Evolutionary conservation across 1,284 basidiomycete genomes (phyloP).

Genomic region (Sphaerobolus stellatus): DNA sequence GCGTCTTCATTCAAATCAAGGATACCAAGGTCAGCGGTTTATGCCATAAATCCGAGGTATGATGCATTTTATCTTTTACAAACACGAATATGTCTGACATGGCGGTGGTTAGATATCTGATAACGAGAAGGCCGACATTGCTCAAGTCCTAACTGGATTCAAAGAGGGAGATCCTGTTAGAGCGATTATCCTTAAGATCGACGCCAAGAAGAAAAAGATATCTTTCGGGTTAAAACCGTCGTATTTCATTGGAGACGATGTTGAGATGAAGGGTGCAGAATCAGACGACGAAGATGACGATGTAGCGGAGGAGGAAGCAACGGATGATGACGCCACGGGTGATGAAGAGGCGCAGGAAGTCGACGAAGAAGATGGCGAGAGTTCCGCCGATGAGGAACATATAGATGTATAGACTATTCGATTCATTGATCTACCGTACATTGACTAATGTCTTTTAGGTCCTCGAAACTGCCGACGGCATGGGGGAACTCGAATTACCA

Average conservation of each 20-base stretch:
- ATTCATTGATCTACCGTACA: not conserved
- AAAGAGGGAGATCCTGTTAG: conserved; percentile 85
- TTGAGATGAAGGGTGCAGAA: conserved; percentile 35
- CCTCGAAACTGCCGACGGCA: conserved; percentile 1
- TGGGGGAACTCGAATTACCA: not conserved
- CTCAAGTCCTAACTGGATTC: conserved; percentile 79
- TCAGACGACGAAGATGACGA: conserved; percentile 32
- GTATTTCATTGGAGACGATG: conserved; percentile 68
- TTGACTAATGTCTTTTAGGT: conserved; percentile 1
- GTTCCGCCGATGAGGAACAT: conserved; percentile 4
- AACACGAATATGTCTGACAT: conserved; percentile 7
- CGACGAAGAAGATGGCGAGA: conserved; percentile 24
- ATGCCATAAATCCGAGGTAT: conserved; percentile 90
- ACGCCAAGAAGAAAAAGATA: conserved; percentile 74
- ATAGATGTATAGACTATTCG: no score
- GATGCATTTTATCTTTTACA: conserved; percentile 1
- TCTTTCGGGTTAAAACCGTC: conserved; percentile 90
- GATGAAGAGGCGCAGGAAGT: conserved; percentile 24
- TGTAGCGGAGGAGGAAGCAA: conserved; percentile 29
- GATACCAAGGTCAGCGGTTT: conserved; percentile 84
- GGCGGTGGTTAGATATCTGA: conserved; percentile 66
- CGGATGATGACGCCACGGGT: conserved; percentile 26
- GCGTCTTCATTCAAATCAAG: conserved; percentile 88
- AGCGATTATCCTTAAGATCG: conserved; percentile 73
- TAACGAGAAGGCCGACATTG: conserved; percentile 76